A percentile compares a stretch with the other conserved stretches of the same genome.
These are phyloP conservation scores for Ustilago sp. DNA, from an alignment of 1,284 basidiomycete genomes.

Conservation along the genomic window DNA sequence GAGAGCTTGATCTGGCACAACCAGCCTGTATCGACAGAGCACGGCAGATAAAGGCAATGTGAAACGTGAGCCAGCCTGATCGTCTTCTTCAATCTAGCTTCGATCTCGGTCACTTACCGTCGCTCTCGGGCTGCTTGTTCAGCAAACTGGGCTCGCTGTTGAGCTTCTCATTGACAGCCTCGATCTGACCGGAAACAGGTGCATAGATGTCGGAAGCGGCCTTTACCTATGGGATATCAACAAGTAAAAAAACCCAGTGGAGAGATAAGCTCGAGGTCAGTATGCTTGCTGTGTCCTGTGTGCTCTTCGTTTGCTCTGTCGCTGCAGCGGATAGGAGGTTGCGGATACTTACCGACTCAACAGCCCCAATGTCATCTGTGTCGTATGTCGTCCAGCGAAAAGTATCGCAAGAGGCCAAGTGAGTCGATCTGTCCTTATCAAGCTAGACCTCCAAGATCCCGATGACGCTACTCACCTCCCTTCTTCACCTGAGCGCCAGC, in stretches of 20 bases:
- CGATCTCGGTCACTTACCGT: slow-evolving; percentile 75
- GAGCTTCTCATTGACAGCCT: slow-evolving; percentile 82
- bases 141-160: slow-evolving; percentile 81
- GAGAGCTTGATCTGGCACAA: slow-evolving; percentile 91
- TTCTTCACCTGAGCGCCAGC: slow-evolving; percentile 78
- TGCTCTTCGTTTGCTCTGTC: not conserved
- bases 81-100: not conserved
- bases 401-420: not conserved
- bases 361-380: slow-evolving; percentile 89
- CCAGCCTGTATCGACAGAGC: slow-evolving; percentile 77
- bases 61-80: not conserved
- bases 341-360: slow-evolving; percentile 79
- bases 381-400: not conserved
- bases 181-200: slow-evolving; percentile 86
- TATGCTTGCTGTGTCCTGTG: not conserved
- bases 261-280: slow-evolving; percentile 9
- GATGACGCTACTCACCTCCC: slow-evolving; percentile 77
- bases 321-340: no score
- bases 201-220: slow-evolving; percentile 97
- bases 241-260: not conserved
- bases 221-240: slow-evolving; percentile 74
- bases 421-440: not conserved
- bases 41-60: not conserved
- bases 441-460: not conserved
- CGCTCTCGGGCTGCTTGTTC: slow-evolving; percentile 87